These are phyloP conservation scores for Sonneratia alba DNA, from an alignment of 345 rosid species.

Conservation along the genomic window DNA sequence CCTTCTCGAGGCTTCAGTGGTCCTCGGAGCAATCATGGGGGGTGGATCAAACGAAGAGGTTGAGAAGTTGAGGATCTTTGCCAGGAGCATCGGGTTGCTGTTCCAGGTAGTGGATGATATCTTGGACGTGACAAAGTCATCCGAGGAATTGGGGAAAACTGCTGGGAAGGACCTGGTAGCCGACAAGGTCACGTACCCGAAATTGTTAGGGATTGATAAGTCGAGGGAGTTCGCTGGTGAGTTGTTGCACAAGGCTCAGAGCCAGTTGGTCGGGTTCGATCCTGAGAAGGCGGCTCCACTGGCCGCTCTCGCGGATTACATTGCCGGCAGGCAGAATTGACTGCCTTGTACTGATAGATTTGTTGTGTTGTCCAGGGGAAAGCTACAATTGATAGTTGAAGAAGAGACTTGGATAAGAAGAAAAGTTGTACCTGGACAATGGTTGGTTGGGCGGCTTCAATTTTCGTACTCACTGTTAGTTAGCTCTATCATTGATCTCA, in stretches of 20 bases:
- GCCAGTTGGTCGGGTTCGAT: conserved; percentile 56
- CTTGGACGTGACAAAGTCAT: conserved; percentile 82
- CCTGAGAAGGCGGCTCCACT: conserved; percentile 65
- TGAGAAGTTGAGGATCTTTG: conserved; percentile 63
- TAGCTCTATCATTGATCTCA: not conserved
- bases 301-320: conserved; percentile 80
- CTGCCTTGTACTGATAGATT: not conserved
- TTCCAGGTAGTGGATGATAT: conserved; percentile 96
- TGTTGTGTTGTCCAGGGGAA: not conserved
- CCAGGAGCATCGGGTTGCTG: conserved; percentile 63
- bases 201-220: conserved; percentile 72
- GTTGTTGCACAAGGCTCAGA: conserved; percentile 60
- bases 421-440: not conserved
- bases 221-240: conserved; percentile 60
- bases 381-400: not conserved
- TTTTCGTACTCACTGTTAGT: not conserved
- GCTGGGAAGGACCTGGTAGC: conserved; percentile 93
- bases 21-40: conserved; percentile 69
- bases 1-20: conserved; percentile 69
- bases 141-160: conserved; percentile 78
- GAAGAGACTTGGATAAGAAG: not conserved
- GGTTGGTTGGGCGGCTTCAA: not conserved
- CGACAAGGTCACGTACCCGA: conserved; percentile 72
- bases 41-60: conserved; percentile 65
- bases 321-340: conserved; percentile 72